These are phyloP conservation scores for Botryotinia calthae DNA, from an alignment of 2,329 filamentous ascomycete species.

Conservation along the genomic window DNA sequence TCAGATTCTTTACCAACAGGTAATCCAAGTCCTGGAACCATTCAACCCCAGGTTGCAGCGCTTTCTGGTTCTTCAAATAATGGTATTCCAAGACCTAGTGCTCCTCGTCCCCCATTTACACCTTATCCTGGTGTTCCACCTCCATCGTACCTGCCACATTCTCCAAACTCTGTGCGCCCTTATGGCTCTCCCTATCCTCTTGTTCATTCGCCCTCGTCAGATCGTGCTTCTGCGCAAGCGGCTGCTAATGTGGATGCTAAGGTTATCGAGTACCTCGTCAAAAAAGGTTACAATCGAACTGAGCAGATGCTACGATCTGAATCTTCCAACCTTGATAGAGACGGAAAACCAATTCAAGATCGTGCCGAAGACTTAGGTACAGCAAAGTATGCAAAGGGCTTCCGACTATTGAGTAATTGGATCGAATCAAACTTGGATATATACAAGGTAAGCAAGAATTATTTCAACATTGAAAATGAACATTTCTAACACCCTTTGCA, in stretches of 20 bases:
- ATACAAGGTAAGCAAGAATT: slow-evolving; percentile 66
- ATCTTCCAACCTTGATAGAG: slow-evolving; percentile 76
- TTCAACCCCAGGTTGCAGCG: not conserved
- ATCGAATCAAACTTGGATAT: slow-evolving; percentile 89
- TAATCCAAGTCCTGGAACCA: not conserved
- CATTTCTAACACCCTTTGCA: not conserved
- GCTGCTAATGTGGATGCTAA: slow-evolving; percentile 36
- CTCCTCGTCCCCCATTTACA: not conserved
- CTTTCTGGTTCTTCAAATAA: not conserved
- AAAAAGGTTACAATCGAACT: slow-evolving; percentile 90
- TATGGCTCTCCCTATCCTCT: not conserved
- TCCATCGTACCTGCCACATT: not conserved
- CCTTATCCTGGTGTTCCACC: not conserved
- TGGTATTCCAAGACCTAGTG: not conserved
- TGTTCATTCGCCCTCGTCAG: not conserved
- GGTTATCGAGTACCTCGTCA: slow-evolving; percentile 93
- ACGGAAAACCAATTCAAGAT: slow-evolving; percentile 70
- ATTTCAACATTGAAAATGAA: no score
- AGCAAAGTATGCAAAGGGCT: slow-evolving; percentile 75
- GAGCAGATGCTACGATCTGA: slow-evolving; percentile 92
- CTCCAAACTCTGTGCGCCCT: not conserved
- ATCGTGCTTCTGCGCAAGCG: not conserved
- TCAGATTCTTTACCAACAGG: not conserved
- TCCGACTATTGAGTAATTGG: slow-evolving; percentile 72
- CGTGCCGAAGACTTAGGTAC: slow-evolving; percentile 68